Percentiles rank a stretch among this genome's conserved stretches.
Evolutionary conservation across 257 asterid genomes (phyloP).

Genomic region (Solanum gandarillasii): DNA sequence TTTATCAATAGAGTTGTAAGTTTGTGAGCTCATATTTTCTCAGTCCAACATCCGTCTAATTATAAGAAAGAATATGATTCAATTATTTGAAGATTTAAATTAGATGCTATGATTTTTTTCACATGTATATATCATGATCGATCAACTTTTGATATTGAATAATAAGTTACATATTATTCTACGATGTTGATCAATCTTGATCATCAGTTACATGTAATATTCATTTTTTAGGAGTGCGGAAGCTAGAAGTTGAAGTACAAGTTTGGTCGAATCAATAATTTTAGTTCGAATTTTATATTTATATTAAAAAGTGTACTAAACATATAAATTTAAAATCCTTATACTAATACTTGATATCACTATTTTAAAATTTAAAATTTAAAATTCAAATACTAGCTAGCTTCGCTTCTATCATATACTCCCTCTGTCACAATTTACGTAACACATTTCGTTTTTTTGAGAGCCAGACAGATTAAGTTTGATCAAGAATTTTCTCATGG

Average conservation of each 20-base stretch:
- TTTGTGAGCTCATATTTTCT: too few relatives aligned
- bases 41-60: too few relatives aligned
- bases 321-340: background rate
- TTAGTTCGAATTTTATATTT: background rate
- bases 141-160: background rate
- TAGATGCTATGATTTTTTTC: background rate
- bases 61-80: background rate
- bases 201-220: background rate
- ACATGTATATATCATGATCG: background rate
- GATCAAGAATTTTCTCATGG: rapidly evolving
- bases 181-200: background rate
- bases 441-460: too few relatives aligned
- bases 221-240: background rate
- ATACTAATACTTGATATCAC: background rate
- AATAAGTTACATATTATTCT: background rate
- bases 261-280: background rate
- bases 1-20: too few relatives aligned
- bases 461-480: too few relatives aligned
- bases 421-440: too few relatives aligned
- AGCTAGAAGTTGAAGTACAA: background rate
- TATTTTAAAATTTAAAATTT: background rate
- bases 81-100: background rate
- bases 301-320: too few relatives aligned
- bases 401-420: too few relatives aligned
- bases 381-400: background rate